Base-by-base conservation (phyloP, 306 rosid species). In the Arachis hypogaea region DNA sequence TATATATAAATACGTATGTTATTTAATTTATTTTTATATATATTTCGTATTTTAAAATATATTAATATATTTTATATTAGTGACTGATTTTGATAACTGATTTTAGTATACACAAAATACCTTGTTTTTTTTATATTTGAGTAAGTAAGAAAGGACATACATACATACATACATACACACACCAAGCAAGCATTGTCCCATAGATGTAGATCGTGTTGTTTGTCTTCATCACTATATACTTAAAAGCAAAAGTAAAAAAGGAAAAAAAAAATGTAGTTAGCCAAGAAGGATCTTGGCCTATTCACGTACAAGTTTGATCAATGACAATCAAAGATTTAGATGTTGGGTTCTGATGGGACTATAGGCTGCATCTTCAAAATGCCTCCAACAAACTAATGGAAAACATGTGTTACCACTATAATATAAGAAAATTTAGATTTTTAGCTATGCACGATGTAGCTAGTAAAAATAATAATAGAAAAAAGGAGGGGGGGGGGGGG, bases 101-200 rank as follows among this genome's bases (percentile, higher is more conserved):
- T 22, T 22, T 22, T 22, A 22, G 28, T 22, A 22, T 22, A 22
- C 28, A 22, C 28, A 22, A 22, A 22, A 22, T 22, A 22, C 28
- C 1, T 51, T 9, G 68, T 22, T 69, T 65, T 71, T 68, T 66
- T 70, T 66, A 67, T 9, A 3, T 41, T n/a, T 62, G 44, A 65
- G 36, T 11, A 28, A 75, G 62, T 46, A 76, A 69, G 69, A 77
- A 80, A 75, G 74, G 82, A 72, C 81, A 75, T 69, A 73, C 28
- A 81, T 60, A 46, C 65, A 52, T 78, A 44, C 18, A 33, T 33
- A 33, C 36, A 30, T 3, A 30, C 36, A 30, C 38, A 68, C 78
- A 72, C 63, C 82, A 41, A 80, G 66, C 79, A 68, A 80, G 66
- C 79, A 68, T 43, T 63, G 69, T 69, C 71, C 6, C 66, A 38